Conservation (phyloP, 768 basidiomycete genomes). For the Xanthoconium stramineum region DNA sequence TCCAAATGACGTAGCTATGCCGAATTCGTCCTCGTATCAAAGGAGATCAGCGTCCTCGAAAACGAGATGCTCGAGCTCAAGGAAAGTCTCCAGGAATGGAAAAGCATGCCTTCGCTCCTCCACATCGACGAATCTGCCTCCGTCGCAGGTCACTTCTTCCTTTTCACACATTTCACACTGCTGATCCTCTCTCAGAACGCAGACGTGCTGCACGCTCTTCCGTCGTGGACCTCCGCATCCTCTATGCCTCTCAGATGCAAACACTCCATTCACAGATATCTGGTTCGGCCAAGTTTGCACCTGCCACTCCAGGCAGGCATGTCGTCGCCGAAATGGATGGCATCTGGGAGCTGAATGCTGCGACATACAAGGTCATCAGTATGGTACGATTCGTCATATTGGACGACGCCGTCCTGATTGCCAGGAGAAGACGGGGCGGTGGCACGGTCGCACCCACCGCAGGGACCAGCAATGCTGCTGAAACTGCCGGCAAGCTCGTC, state of each 20-base stretch:
- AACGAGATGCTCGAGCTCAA: conserved; percentile 98
- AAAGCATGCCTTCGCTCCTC: conserved; percentile 88
- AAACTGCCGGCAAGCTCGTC: conserved; percentile 69
- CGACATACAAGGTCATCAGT: conserved; percentile 90
- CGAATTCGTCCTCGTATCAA: conserved; percentile 94
- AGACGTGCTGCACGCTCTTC: conserved; percentile 78
- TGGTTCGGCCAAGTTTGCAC: conserved; percentile 93
- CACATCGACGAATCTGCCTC: conserved; percentile 84
- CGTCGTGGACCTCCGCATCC: conserved; percentile 88
- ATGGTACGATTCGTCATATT: conserved; percentile 87
- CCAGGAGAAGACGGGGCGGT: conserved; percentile 64
- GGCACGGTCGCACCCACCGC: conserved; percentile 43
- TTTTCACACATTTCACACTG: conserved; percentile 24
- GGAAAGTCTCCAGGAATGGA: conserved; percentile 91
- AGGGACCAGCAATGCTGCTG: conserved; percentile 57
- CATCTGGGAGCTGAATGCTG: conserved; percentile 82
- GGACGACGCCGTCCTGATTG: conserved; percentile 89
- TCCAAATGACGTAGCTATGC: conserved; percentile 64
- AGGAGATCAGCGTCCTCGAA: conserved; percentile 94
- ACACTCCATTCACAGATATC: conserved; percentile 86
- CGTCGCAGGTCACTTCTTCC: conserved; percentile 41
- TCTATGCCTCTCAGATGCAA: conserved; percentile 95
- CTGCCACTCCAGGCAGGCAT: conserved; percentile 87
- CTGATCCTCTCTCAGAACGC: conserved; percentile 37
- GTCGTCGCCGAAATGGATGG: conserved; percentile 83